Percentiles rank a stretch among this genome's conserved stretches.
phyloP scores from a whole-genome alignment of 2,329 filamentous ascomycete species.

The Penicillium sp. region DNA sequence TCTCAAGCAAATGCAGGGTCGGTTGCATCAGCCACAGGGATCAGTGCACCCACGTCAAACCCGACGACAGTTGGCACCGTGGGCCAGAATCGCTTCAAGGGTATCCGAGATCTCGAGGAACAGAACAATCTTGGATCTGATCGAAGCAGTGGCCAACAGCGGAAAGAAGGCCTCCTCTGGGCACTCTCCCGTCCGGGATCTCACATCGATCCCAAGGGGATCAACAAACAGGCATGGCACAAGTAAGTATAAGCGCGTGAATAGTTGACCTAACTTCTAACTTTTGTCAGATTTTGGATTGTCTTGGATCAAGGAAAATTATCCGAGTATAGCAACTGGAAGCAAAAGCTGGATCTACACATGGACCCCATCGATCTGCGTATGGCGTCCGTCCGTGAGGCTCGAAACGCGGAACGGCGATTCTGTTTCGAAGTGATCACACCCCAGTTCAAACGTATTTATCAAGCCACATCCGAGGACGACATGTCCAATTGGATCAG shows the following conservation, averaged over 20 bases:
- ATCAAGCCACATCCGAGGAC: slow-evolving; percentile 95
- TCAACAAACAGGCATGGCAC: slow-evolving; percentile 98
- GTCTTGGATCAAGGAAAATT: slow-evolving; percentile 94
- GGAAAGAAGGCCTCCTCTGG: slow-evolving; percentile 94
- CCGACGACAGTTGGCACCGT: slow-evolving; percentile 25
- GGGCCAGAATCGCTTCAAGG: slow-evolving; percentile 69
- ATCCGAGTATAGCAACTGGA: slow-evolving; percentile 99
- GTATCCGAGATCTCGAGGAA: slow-evolving; percentile 88
- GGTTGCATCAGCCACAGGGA: slow-evolving; percentile 25
- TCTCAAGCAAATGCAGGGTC: slow-evolving; percentile 39
- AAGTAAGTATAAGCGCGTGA: slow-evolving; percentile 65
- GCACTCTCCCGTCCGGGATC: slow-evolving; percentile 88
- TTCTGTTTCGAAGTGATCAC: slow-evolving; percentile 99
- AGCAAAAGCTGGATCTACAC: slow-evolving; percentile 91
- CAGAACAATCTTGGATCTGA: slow-evolving; percentile 61
- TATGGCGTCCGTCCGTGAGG: slow-evolving; percentile 94
- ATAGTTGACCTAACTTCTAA: background rate
- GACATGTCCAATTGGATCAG: slow-evolving; percentile 97
- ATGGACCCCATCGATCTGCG: slow-evolving; percentile 97
- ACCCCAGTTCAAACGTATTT: slow-evolving; percentile 90
- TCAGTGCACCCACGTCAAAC: slow-evolving; percentile 20
- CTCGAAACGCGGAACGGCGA: slow-evolving; percentile 85
- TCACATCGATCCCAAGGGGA: slow-evolving; percentile 88
- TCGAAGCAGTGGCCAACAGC: slow-evolving; percentile 61
- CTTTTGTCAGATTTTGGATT: slow-evolving; percentile 81